A percentile compares a stretch with the other conserved stretches of the same genome.
Conservation (phyloP, 495 filamentous ascomycete genomes). For the Penicillium cosmopolitanum region DNA sequence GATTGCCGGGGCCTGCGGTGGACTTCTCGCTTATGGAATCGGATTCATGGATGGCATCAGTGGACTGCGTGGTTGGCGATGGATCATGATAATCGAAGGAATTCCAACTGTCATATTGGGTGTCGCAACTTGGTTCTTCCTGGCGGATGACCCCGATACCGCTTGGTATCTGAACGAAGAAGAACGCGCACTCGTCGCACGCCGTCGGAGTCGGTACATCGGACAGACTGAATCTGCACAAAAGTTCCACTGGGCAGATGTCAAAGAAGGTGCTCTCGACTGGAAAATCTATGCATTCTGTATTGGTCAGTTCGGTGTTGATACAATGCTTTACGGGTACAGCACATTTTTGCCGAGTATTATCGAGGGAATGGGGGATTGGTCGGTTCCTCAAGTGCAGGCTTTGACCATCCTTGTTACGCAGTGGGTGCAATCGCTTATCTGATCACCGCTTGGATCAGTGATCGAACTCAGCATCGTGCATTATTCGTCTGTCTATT, state of each 20-base stretch:
- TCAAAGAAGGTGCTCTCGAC: conserved; percentile 55
- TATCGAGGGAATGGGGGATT: conserved; percentile 67
- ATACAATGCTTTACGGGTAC: conserved; percentile 78
- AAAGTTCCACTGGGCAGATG: conserved; percentile 61
- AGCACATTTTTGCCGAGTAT: conserved; percentile 80
- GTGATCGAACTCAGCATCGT: conserved; percentile 63
- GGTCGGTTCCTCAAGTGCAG: conserved; percentile 65
- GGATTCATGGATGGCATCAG: conserved; percentile 69
- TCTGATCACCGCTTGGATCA: conserved; percentile 61
- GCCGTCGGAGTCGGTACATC: conserved; percentile 51
- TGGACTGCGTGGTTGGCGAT: conserved; percentile 60
- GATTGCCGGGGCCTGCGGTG: conserved; percentile 75
- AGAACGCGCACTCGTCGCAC: conserved; percentile 56
- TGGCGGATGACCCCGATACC: conserved; percentile 67
- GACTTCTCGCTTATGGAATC: conserved; percentile 74
- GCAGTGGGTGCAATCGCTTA: conserved; percentile 68
- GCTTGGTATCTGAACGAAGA: conserved; percentile 64
- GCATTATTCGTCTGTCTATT: conserved; percentile 63
- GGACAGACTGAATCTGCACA: conserved; percentile 63
- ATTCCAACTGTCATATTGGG: conserved; percentile 69
- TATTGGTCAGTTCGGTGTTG: conserved; percentile 66
- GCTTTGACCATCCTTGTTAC: conserved; percentile 79
- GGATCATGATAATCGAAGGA: conserved; percentile 71
- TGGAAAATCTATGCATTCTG: conserved; percentile 73
- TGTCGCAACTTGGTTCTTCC: conserved; percentile 59